A percentile compares a stretch with the other conserved stretches of the same genome.
phyloP scores from a whole-genome alignment of 163 green algal genomes.

The Scenedesmus sp. region DNA sequence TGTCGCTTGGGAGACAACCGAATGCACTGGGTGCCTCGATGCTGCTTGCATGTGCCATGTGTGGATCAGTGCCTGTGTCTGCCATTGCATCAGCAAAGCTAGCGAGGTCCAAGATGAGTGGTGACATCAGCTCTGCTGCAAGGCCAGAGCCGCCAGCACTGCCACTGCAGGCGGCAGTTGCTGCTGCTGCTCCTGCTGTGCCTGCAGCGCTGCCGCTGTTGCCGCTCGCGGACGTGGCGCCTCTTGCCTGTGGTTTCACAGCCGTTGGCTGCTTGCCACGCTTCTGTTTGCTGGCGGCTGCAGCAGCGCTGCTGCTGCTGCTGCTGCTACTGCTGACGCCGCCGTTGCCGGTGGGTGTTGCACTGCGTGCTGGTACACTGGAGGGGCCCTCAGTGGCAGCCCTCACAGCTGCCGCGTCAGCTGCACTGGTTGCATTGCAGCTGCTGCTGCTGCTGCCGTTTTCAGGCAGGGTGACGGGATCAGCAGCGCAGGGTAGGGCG shows the following conservation, averaged over 20 bases:
- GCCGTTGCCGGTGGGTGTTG: background rate
- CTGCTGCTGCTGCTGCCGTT: background rate
- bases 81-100: background rate
- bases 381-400: background rate
- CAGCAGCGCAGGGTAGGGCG: background rate
- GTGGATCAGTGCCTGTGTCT: background rate
- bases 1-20: background rate
- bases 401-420: background rate
- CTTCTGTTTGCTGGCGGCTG: conserved; percentile 9
- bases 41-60: background rate
- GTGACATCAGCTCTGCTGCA: background rate
- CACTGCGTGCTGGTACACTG: background rate
- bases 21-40: background rate
- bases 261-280: background rate
- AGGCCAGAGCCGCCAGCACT: background rate
- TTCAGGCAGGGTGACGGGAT: background rate
- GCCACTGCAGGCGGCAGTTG: background rate
- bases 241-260: background rate
- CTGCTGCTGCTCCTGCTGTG: background rate
- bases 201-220: background rate
- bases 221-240: background rate
- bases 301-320: background rate
- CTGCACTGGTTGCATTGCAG: background rate
- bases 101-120: background rate
- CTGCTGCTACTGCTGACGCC: background rate